Base-by-base conservation (phyloP, 305 asterid species). In the Solanum hybrid region DNA sequence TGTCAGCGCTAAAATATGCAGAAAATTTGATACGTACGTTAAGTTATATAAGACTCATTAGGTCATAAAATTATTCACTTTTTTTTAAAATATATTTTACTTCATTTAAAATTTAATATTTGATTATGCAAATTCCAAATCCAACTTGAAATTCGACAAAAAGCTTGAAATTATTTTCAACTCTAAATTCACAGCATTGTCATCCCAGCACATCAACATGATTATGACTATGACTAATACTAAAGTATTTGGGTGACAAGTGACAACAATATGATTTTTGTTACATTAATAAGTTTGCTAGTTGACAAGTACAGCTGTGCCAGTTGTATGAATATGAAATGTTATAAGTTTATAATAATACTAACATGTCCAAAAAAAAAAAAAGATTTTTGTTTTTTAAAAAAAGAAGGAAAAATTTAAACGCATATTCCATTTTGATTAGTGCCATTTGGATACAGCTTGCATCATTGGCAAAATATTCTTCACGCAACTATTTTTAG, bases 61-160 rank as follows among this genome's bases (percentile, higher is more conserved):
- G 9, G 11, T 66, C 29, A 66, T 66, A 66, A n/a, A 66, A 2
- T n/a, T n/a, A n/a, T 66, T 66, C 13, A n/a, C 9, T 31, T 2
- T 64, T n/a, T 66, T 66, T 1, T 0, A 0, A 0, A n/a, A n/a
- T 2, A n/a, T 66, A 2, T n/a, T 64, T 8, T 22, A 64, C 0
- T 22, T 64, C 0, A 64, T 64, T 22, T 22, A 2, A 66, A 66
- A 66, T 0, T 66, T 9, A 66, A 1, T 66, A 0, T n/a, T 69
- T n/a, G 3, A 10, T 6, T 24, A n/a, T 64, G 0, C 11, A 51
- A 4, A 8, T 9, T 64, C 2, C 24, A n/a, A n/a, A 4, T n/a
- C 6, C 6, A 10, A 69, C 15, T 10, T 69, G 2, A 66, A n/a
- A 5, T 66, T 66, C 7, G 3, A 56, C 24, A 19, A 56, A 56